Base-by-base conservation (phyloP, 352 stramenopile species). In the Lagenidium giganteum region DNA sequence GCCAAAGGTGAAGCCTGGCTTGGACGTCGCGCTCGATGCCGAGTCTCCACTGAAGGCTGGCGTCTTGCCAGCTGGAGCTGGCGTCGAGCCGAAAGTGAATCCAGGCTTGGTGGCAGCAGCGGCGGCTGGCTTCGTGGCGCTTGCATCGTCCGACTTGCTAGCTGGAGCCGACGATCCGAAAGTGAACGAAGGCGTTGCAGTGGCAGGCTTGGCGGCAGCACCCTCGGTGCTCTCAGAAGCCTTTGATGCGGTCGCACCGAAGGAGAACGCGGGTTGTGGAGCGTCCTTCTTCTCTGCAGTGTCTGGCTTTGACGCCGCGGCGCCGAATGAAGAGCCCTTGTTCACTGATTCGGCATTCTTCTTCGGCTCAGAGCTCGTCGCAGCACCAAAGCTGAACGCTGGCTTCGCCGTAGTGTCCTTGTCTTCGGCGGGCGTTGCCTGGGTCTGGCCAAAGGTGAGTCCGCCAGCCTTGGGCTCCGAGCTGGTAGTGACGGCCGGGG, bases 11-110 rank as follows among this genome's bases (percentile, higher is more conserved):
- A 48, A 48, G n/a, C n/a, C n/a, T n/a, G n/a, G n/a, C n/a, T n/a
- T n/a, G n/a, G n/a, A n/a, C 20, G 42, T 31, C 21, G 31, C 24
- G 23, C 20, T 40, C n/a, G 42, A 24, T 17, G 34, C 18, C 26
- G 18, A 8, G 20, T 26, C n/a, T 49, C 30, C 12, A 20, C 29
- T 32, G 14, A 51, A 51, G 1, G 33, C 14, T 3, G 44, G 34
- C 27, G 35, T 44, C 7, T 43, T 26, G 16, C 13, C 22, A 24
- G 51, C 28, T 36, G 43, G 35, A 16, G 38, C 23, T 8, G 61
- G 50, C 16, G 63, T 52, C 3, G 64, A 49, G 34, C 66, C 68
- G 18, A 83, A 82, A 1, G 70, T 54, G 42, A 79, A 78, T 3
- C 51, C 51, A 35, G 64, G 54, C 40, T 53, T 67, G 12, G 31